A percentile compares a stretch with the other conserved stretches of the same genome.
These are phyloP conservation scores for Macrotyloma uniflorum DNA, from an alignment of 306 rosid genomes.

Conservation along the genomic window DNA sequence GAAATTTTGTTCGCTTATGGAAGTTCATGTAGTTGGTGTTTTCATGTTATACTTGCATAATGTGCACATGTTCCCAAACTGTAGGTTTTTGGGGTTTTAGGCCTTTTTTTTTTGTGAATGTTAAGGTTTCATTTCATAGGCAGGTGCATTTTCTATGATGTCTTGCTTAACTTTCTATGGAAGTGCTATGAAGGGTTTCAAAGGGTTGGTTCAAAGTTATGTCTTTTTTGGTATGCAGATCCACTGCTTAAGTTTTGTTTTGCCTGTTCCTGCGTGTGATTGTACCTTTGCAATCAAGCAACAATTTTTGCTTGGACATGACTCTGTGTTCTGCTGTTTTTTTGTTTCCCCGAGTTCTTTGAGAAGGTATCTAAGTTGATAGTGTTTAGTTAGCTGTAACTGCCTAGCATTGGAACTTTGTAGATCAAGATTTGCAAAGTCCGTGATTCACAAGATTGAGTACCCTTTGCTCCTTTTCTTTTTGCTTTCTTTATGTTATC, in stretches of 20 bases:
- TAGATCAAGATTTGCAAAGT: conserved; percentile 49
- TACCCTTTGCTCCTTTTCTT: conserved; percentile 34
- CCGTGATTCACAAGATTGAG: conserved; percentile 89
- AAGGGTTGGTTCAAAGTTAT: conserved; percentile 30
- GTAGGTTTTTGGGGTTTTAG: neutral
- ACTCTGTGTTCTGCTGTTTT: neutral
- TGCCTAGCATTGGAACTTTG: conserved; percentile 47
- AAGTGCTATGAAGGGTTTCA: conserved; percentile 3
- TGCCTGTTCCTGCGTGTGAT: conserved; percentile 29
- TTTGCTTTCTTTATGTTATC: neutral
- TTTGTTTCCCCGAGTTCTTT: conserved; percentile 23
- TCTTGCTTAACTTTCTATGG: neutral
- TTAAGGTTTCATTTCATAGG: conserved; percentile 27
- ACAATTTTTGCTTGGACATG: neutral
- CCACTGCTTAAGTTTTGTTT: conserved; percentile 31
- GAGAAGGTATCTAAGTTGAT: conserved; percentile 26
- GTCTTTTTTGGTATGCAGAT: conserved; percentile 31
- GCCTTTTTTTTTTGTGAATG: conserved; percentile 29
- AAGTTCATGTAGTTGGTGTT: conserved; percentile 23
- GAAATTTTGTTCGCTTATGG: conserved; percentile 34
- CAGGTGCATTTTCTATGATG: conserved; percentile 11
- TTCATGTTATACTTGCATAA: conserved; percentile 14
- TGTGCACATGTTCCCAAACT: conserved; percentile 1
- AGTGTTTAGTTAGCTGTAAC: conserved; percentile 32
- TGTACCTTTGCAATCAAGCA: conserved; percentile 6